Conservation (phyloP, 1,284 basidiomycete genomes). For the Athelia sp. region DNA sequence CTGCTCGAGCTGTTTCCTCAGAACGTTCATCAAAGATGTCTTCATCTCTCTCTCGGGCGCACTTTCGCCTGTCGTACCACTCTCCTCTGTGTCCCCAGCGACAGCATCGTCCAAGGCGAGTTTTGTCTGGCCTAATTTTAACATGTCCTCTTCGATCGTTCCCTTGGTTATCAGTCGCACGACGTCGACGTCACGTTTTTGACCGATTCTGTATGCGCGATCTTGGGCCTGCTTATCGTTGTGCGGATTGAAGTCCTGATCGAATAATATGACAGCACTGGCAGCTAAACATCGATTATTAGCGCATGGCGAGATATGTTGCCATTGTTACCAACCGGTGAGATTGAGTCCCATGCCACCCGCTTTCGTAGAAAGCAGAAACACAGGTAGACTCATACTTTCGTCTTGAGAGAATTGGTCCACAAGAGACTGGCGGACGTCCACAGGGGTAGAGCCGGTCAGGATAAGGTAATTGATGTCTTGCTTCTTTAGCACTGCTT, state of each 20-base stretch:
- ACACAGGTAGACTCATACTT: conserved; percentile 86
- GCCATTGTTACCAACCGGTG: conserved; percentile 47
- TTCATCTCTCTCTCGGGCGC: conserved; percentile 78
- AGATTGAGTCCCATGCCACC: conserved; percentile 92
- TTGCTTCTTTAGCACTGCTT: conserved; percentile 77
- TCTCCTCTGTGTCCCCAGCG: conserved; percentile 64
- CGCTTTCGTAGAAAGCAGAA: conserved; percentile 94
- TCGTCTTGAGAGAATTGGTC: conserved; percentile 98
- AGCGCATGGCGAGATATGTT: background rate
- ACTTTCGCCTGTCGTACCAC: conserved; percentile 53
- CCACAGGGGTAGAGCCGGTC: conserved; percentile 93
- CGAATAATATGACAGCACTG: conserved; percentile 55
- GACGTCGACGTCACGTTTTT: conserved; percentile 87
- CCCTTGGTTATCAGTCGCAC: conserved; percentile 91
- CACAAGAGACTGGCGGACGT: conserved; percentile 88
- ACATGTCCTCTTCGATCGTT: conserved; percentile 96
- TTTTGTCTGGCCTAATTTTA: conserved; percentile 86
- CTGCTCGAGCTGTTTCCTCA: conserved; percentile 65
- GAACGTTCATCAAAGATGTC: conserved; percentile 73
- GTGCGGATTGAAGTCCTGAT: conserved; percentile 95
- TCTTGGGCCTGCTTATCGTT: conserved; percentile 97
- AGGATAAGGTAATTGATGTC: conserved; percentile 83
- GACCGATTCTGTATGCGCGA: conserved; percentile 96
- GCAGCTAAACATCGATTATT: background rate
- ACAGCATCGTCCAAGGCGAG: conserved; percentile 90